Percentiles rank a stretch among this genome's conserved stretches.
Evolutionary conservation across 805 yeast species (phyloP).

Genomic region (Metschnikowia borealis): DNA sequence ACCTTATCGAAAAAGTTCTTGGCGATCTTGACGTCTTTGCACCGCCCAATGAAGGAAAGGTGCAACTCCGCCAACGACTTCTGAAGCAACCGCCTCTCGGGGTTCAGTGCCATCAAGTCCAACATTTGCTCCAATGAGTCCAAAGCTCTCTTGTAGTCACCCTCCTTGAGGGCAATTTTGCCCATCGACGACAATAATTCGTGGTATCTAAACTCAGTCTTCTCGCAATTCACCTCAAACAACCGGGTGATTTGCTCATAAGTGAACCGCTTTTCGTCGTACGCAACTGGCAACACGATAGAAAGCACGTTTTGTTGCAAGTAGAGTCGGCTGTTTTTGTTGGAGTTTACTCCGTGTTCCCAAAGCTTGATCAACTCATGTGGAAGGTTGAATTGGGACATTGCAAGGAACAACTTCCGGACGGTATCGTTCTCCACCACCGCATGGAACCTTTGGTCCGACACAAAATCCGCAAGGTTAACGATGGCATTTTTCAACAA

Average conservation of each 20-base stretch:
- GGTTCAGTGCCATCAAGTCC: slow-evolving; percentile 27
- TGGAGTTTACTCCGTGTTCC: slow-evolving; percentile 57
- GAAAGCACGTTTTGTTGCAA: slow-evolving; percentile 66
- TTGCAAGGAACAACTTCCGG: slow-evolving; percentile 27
- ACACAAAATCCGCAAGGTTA: slow-evolving; percentile 27
- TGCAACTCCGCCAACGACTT: slow-evolving; percentile 65
- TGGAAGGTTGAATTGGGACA: slow-evolving; percentile 36
- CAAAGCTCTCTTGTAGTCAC: slow-evolving; percentile 63
- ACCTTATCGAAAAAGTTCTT: slow-evolving; percentile 73
- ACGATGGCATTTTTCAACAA: slow-evolving; percentile 32
- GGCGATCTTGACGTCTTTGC: slow-evolving; percentile 68
- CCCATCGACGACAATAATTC: slow-evolving; percentile 69
- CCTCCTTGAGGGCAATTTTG: slow-evolving; percentile 62
- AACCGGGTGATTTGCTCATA: slow-evolving; percentile 59
- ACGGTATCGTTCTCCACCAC: slow-evolving; percentile 23
- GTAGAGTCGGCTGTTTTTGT: slow-evolving; percentile 41
- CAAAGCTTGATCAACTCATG: slow-evolving; percentile 66
- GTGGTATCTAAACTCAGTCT: slow-evolving; percentile 25
- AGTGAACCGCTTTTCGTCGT: slow-evolving; percentile 52
- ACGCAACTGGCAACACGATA: slow-evolving; percentile 62
- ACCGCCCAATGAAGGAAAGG: slow-evolving; percentile 71
- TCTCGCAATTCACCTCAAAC: slow-evolving; percentile 43
- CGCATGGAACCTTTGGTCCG: slow-evolving; percentile 26
- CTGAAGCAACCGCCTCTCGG: neutral
- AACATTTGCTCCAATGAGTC: slow-evolving; percentile 59